Evolutionary conservation across 1,139 yeast genomes (phyloP), one percentile per base, ranked within the genome.

Genomic region (Keqinozyma sinolaborantium): DNA sequence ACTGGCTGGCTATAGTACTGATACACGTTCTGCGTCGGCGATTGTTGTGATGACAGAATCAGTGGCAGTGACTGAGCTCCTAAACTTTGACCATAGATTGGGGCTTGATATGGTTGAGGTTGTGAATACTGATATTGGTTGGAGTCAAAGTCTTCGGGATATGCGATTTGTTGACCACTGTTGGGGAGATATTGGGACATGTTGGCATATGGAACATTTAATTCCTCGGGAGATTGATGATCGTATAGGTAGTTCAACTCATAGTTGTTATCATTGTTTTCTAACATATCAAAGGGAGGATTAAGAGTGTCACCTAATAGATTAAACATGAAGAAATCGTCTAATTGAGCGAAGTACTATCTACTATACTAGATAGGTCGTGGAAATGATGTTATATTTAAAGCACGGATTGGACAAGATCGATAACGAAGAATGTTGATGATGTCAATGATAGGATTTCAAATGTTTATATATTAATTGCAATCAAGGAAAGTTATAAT

Each of bases 281-380:
- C 45, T 34, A 38, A 26, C 46, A 42, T 42, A 19, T 42, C 45
- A 40, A 39, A 29, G 26, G 29, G 35, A 16, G 34, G 37, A 20
- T 32, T 35, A 23, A 42, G 23, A 5, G 37, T 29, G 26, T 42
- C 45, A 31, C 42, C 38, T 16, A 41, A 32, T 31, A 39, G 31
- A 37, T 42, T 40, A 34, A 42, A 42, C 46, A 42, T 35, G 15
- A 18, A 16, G 21, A 18, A 7, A 18, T n/a, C n/a, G n/a, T n/a
- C n/a, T n/a, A n/a, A n/a, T n/a, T n/a, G n/a, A n/a, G n/a, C n/a
- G n/a, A n/a, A n/a, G n/a, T n/a, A n/a, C n/a, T n/a, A n/a, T n/a
- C n/a, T n/a, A n/a, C n/a, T n/a, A n/a, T n/a, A n/a, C n/a, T n/a
- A n/a, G n/a, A n/a, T n/a, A n/a, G n/a, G n/a, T n/a, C n/a, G n/a